phyloP scores from a whole-genome alignment of 805 yeast genomes.

The Wickerhamomyces mucosus region DNA sequence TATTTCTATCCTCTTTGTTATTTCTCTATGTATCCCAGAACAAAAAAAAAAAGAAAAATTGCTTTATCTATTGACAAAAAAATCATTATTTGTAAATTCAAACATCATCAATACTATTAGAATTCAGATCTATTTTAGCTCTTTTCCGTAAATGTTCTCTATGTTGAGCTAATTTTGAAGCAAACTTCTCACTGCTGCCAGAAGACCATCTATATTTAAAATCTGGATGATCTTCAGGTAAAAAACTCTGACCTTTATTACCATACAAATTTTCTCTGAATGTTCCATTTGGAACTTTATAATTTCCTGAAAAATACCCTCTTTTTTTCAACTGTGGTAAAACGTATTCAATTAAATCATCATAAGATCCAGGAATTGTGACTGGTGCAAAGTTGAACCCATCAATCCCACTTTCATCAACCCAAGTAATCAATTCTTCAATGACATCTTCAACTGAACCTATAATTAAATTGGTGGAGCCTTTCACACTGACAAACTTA shows the following conservation, averaged over 20 bases:
- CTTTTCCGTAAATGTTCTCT: too few species aligned
- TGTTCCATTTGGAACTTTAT: conserved; percentile 24
- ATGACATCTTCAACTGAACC: conserved; percentile 31
- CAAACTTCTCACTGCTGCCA: conserved; percentile 20
- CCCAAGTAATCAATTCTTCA: conserved; percentile 29
- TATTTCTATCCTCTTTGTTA: too few species aligned
- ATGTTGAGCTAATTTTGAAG: conserved; percentile 4
- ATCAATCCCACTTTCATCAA: conserved; percentile 30
- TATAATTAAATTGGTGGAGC: conserved; percentile 19
- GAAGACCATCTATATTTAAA: conserved; percentile 16
- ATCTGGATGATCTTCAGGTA: conserved; percentile 12
- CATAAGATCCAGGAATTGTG: conserved; percentile 27
- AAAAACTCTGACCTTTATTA: conserved; percentile 10
- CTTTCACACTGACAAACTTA: conserved; percentile 16
- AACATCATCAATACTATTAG: too few species aligned
- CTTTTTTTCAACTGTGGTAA: conserved; percentile 27
- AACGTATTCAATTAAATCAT: conserved; percentile 27
- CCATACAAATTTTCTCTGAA: conserved; percentile 25
- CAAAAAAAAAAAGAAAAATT: too few species aligned
- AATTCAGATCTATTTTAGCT: too few species aligned
- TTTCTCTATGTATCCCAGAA: too few species aligned
- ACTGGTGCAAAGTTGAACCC: conserved; percentile 33
- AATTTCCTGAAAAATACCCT: conserved; percentile 27
- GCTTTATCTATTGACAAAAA: too few species aligned
- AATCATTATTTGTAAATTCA: too few species aligned